Base-by-base conservation (phyloP, 2,329 filamentous ascomycete genomes). In the Blastomyces percursus region DNA sequence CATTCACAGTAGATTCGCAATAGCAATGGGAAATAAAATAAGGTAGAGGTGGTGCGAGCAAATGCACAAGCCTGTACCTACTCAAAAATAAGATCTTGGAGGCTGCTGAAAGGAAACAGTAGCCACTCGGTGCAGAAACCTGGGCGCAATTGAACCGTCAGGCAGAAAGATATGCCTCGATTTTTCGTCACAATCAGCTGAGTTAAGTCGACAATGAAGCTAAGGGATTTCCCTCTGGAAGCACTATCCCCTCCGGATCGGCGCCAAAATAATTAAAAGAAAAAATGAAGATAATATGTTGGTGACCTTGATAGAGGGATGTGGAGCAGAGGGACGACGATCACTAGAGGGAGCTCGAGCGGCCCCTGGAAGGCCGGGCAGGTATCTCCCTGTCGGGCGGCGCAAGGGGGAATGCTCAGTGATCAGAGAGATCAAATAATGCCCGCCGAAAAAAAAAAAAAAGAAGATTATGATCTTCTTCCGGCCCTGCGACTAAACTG, bases 231-330 rank as follows among this genome's bases (percentile, higher is more conserved):
- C 46, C 38, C 57, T 35, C 42, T 4, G 14, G 27, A 48, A 48
- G 44, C 42, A 35, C 11, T 59, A 59, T 59, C 54, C 44, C 38
- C 16, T 46, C 38, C 27, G 30, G 57, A 35, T 59, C 57, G 57
- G 16, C 40, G 24, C 24, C 42, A 35, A 35, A 48, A 44, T 48
- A 59, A 27, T 46, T 40, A 38, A 48, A 30, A n/a, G n/a, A n/a
- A 59, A 48, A 42, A 42, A 27, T 59, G 24, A 42, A 32, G 42
- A 59, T 59, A 35, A 59, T 27, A 19, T 35, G 40, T 59, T 35
- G 57, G 40, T 59, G 42, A 59, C 24, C 57, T 48, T 72, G 69
- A 64, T 60, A 62, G 62, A 66, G 64, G 71, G 71, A 71, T 71
- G 64, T 61, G 58, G 61, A 52, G 60, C 58, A 60, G 40, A 44